Base-by-base conservation (phyloP, 306 rosid species). In the Morella rubra region DNA sequence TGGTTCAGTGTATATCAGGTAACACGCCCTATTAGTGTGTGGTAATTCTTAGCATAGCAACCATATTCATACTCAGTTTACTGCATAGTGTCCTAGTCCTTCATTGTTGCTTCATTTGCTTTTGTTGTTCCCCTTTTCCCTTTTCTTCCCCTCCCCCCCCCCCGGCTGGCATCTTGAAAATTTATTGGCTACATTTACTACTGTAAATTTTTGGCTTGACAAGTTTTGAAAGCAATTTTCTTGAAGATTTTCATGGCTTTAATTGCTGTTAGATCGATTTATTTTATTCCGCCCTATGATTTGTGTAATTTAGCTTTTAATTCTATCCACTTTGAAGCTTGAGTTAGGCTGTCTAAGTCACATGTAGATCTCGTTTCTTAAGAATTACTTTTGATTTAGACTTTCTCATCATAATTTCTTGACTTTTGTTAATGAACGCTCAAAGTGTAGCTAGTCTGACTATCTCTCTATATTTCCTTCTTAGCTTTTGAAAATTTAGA, bases 1-100 rank as follows among this genome's bases (percentile, higher is more conserved):
- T 59, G 7, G 76, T 76, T 84, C 84, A 73, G 55, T 75, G 85
- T 77, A 54, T 59, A 60, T 72, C 87, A 83, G 97, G 92, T 86
- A 80, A 32, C 20, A 61, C 53, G 46, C 81, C 51, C 53, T 16
- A 65, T 65, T 65, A 16, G n/a, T 18, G 20, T 44, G 71, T 37
- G 50, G 19, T 41, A 49, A 24, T 65, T 65, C 32, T 27, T 27
- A 27, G 46, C 70, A 65, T 58, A 68, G 69, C 49, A 55, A n/a
- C n/a, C 46, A 65, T 65, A 15, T 65, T 15, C 8, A 41, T 42
- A 65, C 22, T 18, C 41, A 41, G 9, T 40, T 15, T 41, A 27
- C 32, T 41, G 70, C 70, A 41, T 40, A 40, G 70, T 37, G 70
- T 41, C 49, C 70, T 41, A 42, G 15, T 60, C 41, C 49, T 65